These are phyloP conservation scores for Curvularia eragrostidis DNA, from an alignment of 2,329 filamentous ascomycete species.

Conservation along the genomic window DNA sequence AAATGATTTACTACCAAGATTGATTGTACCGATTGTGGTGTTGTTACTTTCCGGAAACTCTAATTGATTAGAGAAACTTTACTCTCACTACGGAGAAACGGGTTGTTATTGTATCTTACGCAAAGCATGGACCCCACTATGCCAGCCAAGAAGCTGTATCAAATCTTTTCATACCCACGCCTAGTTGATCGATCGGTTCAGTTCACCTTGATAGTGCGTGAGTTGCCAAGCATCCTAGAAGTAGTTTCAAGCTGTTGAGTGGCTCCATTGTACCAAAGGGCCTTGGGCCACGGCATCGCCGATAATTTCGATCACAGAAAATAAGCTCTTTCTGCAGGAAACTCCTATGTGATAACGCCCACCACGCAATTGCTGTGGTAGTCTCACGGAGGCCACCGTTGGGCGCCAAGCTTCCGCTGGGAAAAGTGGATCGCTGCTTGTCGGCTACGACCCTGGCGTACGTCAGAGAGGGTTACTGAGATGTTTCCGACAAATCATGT, in stretches of 20 bases:
- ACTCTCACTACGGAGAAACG: constrained; percentile 1
- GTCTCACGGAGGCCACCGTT: constrained; percentile 8
- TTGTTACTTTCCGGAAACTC: background rate
- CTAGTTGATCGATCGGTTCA: constrained; percentile 2
- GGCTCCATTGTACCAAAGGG: constrained; percentile 1
- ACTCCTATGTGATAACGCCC: background rate
- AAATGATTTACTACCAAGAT: background rate
- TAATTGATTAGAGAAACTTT: background rate
- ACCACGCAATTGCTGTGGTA: constrained; percentile 2
- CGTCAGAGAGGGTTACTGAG: constrained; percentile 27
- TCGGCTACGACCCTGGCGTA: constrained; percentile 33
- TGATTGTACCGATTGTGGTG: background rate
- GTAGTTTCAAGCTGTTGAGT: constrained; percentile 4
- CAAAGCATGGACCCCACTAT: constrained; percentile 15
- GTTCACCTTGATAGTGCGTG: constrained; percentile 8
- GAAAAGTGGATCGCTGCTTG: constrained; percentile 23
- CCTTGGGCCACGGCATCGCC: background rate
- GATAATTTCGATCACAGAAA: constrained; percentile 3
- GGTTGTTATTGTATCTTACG: constrained; percentile 27
- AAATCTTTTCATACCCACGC: constrained; percentile 3
- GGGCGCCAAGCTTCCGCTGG: constrained; percentile 36
- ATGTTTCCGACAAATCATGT: constrained; percentile 27
- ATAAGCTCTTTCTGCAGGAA: constrained; percentile 16
- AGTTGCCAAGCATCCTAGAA: constrained; percentile 6
- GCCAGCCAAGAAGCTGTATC: constrained; percentile 25